Evolutionary conservation across 2,329 filamentous ascomycete species (phyloP).

Genomic region (Aspergillus sp.): DNA sequence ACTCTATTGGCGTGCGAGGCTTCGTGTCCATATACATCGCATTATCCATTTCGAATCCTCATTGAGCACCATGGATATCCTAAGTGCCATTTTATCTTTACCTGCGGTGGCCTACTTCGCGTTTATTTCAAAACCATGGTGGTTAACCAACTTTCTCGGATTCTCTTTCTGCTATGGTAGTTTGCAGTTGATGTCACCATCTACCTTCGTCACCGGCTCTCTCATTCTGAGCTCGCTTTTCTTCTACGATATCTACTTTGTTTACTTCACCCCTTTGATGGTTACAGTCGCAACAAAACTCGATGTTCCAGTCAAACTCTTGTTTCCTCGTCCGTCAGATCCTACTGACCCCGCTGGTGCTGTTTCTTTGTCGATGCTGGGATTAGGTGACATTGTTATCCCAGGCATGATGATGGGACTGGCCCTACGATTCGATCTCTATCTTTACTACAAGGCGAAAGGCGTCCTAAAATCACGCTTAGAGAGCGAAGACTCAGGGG

Average conservation of each 20-base stretch:
- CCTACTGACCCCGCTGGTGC: constrained; percentile 45
- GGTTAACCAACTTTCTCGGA: constrained; percentile 80
- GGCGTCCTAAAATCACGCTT: constrained; percentile 44
- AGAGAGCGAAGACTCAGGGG: constrained; percentile 18
- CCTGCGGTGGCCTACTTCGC: constrained; percentile 65
- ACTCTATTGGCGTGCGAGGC: constrained; percentile 50
- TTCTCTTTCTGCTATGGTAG: constrained; percentile 84
- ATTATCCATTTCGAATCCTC: constrained; percentile 42
- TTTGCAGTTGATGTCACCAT: constrained; percentile 81
- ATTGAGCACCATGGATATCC: constrained; percentile 47
- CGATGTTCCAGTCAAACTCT: constrained; percentile 89
- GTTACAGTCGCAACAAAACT: constrained; percentile 74
- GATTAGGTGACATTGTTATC: constrained; percentile 89
- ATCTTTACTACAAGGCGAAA: constrained; percentile 74
- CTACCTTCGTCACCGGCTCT: constrained; percentile 79
- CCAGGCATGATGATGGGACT: constrained; percentile 88
- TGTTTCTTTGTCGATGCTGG: constrained; percentile 69
- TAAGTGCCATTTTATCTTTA: constrained; percentile 58
- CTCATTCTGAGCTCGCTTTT: constrained; percentile 78
- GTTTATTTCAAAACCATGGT: constrained; percentile 62
- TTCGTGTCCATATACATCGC: constrained; percentile 57
- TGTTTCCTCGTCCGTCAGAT: constrained; percentile 68
- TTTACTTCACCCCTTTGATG: constrained; percentile 56
- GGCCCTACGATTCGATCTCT: constrained; percentile 87
- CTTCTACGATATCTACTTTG: constrained; percentile 84